Base-by-base conservation (phyloP, 768 basidiomycete genomes). In the Lentinula sp. region DNA sequence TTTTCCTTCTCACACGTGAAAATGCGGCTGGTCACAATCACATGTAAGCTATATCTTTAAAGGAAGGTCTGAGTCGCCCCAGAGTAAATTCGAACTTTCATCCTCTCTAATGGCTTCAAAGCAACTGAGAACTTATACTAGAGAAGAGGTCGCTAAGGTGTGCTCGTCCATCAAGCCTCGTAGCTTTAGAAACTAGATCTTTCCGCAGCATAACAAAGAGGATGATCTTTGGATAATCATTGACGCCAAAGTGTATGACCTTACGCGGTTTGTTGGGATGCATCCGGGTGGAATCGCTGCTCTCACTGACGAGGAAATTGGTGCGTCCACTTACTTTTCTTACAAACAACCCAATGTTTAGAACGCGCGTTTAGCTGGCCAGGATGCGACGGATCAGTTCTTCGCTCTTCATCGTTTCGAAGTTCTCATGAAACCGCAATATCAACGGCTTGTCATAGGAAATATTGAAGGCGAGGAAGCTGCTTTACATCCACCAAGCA, bases 161-260 rank as follows among this genome's bases (percentile, higher is more conserved):
- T 45, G 31, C 10, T 18, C 28, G 50, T 45, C 32, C 39, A 48
- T 48, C 28, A 32, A 9, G 3, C 2, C 35, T 37, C 34, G 21
- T 10, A 13, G 7, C 11, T 49, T n/a, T 5, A 23, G 5, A 50
- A 57, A 28, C 34, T 52, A 39, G 16, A 16, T 37, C 13, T 50
- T n/a, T 46, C 18, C 56, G 9, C 62, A 93, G 89, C 92, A 95
- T 76, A 90, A 92, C 75, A 86, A 80, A 65, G 75, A 80, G 39
- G 88, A 85, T 60, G 91, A 93, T 74, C 77, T 93, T 86, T 94
- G 91, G 91, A 75, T 94, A 50, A 81, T 93, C 64, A 83, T 94
- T 64, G 92, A 96, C 70, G 79, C 85, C 32, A 89, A 87, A 68
- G 93, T 93, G 35, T 94, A 87, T 71, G 86, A 95, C 73, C 73